These are phyloP conservation scores for Priceomyces fermenticarens DNA, from an alignment of 805 yeast species.

Conservation along the genomic window DNA sequence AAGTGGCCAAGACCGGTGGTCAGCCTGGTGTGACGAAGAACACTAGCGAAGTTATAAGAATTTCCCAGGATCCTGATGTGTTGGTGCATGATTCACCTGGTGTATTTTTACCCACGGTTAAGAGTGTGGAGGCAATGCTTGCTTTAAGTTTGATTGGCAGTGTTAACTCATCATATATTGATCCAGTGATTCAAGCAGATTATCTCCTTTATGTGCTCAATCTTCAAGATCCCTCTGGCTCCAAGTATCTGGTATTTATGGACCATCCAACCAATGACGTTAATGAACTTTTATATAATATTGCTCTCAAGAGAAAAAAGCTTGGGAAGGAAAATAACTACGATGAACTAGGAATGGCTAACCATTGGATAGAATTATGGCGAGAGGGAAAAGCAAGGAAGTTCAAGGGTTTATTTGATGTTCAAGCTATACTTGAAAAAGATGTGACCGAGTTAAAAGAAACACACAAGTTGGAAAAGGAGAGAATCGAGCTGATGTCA, in stretches of 20 bases:
- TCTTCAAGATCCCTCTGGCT: slow-evolving; percentile 49
- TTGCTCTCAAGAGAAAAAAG: slow-evolving; percentile 41
- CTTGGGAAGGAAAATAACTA: slow-evolving; percentile 33
- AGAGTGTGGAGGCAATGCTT: slow-evolving; percentile 66
- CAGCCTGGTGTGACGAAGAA: slow-evolving; percentile 87
- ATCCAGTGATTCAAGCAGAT: slow-evolving; percentile 84
- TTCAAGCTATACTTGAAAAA: slow-evolving; percentile 28
- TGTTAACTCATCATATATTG: slow-evolving; percentile 64
- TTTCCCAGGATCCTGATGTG: slow-evolving; percentile 60
- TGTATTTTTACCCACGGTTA: slow-evolving; percentile 74
- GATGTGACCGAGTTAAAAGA: slow-evolving; percentile 21
- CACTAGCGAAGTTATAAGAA: slow-evolving; percentile 70
- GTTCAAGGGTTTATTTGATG: slow-evolving; percentile 34
- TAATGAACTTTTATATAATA: slow-evolving; percentile 48
- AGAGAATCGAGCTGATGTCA: slow-evolving; percentile 23
- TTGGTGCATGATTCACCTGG: slow-evolving; percentile 91
- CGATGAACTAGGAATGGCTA: slow-evolving; percentile 61
- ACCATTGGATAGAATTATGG: slow-evolving; percentile 61
- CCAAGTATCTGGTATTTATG: slow-evolving; percentile 44
- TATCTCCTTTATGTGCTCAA: slow-evolving; percentile 75
- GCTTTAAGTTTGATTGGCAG: slow-evolving; percentile 73
- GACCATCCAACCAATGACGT: slow-evolving; percentile 71
- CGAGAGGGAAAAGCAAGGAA: slow-evolving; percentile 47
- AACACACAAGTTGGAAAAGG: slow-evolving; percentile 25
- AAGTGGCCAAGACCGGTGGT: slow-evolving; percentile 82